phyloP scores from a whole-genome alignment of 2,329 filamentous ascomycete genomes.

The Venturia nashicola region DNA sequence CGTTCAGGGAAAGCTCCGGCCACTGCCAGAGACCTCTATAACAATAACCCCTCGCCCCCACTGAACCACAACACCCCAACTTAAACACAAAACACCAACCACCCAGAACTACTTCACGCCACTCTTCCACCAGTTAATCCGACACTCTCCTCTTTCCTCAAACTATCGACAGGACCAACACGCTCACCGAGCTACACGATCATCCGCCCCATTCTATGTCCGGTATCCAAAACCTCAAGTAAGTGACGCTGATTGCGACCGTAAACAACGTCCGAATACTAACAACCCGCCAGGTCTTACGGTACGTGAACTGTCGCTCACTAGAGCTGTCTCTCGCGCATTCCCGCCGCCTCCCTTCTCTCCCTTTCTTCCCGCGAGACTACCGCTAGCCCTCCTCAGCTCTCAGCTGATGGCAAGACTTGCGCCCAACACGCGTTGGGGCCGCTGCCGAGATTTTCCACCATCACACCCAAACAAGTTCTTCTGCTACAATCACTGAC shows the following conservation, averaged over 20 bases:
- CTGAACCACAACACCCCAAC: neutral
- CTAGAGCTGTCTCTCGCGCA: neutral
- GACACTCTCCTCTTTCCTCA: neutral
- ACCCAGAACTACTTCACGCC: neutral
- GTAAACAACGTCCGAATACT: neutral
- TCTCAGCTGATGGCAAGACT: neutral
- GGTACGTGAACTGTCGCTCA: neutral
- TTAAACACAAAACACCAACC: neutral
- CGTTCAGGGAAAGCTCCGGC: neutral
- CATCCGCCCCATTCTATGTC: slow-evolving; percentile 6
- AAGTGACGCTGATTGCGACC: slow-evolving; percentile 6
- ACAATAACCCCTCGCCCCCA: neutral
- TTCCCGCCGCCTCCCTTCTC: neutral
- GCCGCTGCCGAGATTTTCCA: neutral
- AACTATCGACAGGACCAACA: neutral
- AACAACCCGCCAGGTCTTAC: slow-evolving; percentile 6
- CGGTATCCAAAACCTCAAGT: slow-evolving; percentile 11
- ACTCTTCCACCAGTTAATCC: neutral
- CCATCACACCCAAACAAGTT: neutral
- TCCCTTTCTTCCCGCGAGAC: neutral
- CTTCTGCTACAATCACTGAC: neutral
- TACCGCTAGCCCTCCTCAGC: neutral
- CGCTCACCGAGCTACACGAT: slow-evolving; percentile 5
- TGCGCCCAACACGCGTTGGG: neutral
- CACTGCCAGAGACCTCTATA: neutral